Percentiles rank a stretch among this genome's conserved stretches.
Evolutionary conservation across 2,329 filamentous ascomycete genomes (phyloP).

Genomic region (Phialophora verrucosa): DNA sequence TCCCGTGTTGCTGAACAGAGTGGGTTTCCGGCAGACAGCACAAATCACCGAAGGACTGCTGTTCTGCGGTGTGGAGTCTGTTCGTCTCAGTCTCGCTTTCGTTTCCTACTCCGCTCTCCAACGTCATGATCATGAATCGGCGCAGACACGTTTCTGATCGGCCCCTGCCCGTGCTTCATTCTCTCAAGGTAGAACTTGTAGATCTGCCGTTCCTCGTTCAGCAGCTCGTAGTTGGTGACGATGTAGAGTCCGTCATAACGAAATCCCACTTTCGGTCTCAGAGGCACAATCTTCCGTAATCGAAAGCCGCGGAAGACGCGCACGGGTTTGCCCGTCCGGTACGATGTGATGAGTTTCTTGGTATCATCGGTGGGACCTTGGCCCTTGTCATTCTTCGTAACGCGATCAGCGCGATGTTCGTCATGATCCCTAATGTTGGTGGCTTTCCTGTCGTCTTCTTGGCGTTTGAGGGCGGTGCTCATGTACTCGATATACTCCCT

Average conservation of each 20-base stretch:
- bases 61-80: not conserved
- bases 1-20: not conserved
- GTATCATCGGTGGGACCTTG: constrained; percentile 48
- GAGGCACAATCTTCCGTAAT: constrained; percentile 46
- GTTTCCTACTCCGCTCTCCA: not conserved
- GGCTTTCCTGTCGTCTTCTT: constrained; percentile 41
- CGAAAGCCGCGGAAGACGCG: constrained; percentile 57
- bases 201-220: constrained; percentile 50
- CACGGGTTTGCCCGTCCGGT: constrained; percentile 48
- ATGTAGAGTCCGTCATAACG: constrained; percentile 65
- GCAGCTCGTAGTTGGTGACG: constrained; percentile 48
- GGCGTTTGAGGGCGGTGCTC: constrained; percentile 49
- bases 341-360: constrained; percentile 50
- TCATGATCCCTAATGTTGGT: constrained; percentile 33
- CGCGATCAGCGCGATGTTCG: constrained; percentile 4
- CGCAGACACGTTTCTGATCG: constrained; percentile 23
- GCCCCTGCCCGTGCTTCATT: constrained; percentile 47
- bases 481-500: constrained; percentile 59
- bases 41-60: not conserved
- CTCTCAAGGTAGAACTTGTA: constrained; percentile 58
- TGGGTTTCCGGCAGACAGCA: too few species aligned
- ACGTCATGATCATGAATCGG: constrained; percentile 7
- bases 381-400: constrained; percentile 33
- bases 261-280: constrained; percentile 56
- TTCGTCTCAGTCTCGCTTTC: not conserved